Conservation (phyloP, 345 rosid genomes). For the Clarkia xantiana region DNA sequence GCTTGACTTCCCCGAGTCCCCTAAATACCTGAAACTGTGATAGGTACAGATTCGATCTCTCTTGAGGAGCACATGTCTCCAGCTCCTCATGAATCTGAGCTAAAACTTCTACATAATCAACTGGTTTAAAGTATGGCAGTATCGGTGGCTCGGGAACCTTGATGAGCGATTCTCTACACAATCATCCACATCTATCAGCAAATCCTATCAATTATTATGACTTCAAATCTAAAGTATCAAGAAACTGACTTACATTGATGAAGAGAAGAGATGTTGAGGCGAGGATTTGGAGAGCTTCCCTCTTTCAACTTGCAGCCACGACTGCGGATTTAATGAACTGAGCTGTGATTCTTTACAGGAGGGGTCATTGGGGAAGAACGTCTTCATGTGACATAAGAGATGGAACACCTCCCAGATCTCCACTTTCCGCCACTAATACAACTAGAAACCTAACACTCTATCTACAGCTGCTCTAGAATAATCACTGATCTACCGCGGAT, state of each 20-base stretch:
- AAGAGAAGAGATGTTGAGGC: conserved; percentile 27
- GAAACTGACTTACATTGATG: conserved; percentile 53
- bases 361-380: conserved; percentile 64
- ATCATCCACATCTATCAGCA: not conserved
- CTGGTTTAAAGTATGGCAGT: conserved; percentile 67
- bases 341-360: conserved; percentile 80
- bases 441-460: no score
- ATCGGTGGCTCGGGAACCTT: conserved; percentile 79
- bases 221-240: no score
- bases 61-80: conserved; percentile 55
- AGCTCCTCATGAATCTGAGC: conserved; percentile 95
- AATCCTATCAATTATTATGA: no score
- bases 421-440: conserved; percentile 24
- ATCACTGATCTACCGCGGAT: not conserved
- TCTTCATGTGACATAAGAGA: conserved; percentile 86
- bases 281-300: conserved; percentile 61
- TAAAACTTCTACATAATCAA: conserved; percentile 88
- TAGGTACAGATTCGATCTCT: conserved; percentile 59
- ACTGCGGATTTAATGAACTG: conserved; percentile 79
- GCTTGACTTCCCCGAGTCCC: conserved; percentile 84
- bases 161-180: conserved; percentile 81
- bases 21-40: conserved; percentile 75
- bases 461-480: not conserved
- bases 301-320: conserved; percentile 99
- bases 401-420: conserved; percentile 94